These are phyloP conservation scores for Colletotrichum sp. DNA, from an alignment of 2,329 filamentous ascomycete genomes.

Conservation along the genomic window DNA sequence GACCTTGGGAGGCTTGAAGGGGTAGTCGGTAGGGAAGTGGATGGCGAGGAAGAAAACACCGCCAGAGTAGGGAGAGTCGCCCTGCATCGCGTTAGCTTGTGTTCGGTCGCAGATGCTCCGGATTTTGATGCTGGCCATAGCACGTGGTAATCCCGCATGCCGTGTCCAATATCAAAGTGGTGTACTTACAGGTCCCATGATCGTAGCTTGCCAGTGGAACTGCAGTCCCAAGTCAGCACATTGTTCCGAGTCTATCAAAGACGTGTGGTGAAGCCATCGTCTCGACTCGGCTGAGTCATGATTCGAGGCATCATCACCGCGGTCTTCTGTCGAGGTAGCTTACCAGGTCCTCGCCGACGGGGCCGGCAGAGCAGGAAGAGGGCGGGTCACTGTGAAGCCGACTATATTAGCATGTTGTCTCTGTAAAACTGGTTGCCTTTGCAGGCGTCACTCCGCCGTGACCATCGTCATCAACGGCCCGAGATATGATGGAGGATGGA, in stretches of 20 bases:
- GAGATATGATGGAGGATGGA: conserved; percentile 1
- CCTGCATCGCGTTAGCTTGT: conserved; percentile 48
- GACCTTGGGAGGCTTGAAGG: conserved; percentile 99
- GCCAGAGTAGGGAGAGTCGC: conserved; percentile 96
- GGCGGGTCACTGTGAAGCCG: conserved; percentile 79
- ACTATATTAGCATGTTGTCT: conserved; percentile 31
- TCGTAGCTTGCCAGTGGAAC: conserved; percentile 99
- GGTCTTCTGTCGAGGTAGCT: conserved; percentile 39
- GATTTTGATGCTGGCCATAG: background rate
- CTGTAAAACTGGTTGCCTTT: background rate
- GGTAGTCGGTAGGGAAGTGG: conserved; percentile 99
- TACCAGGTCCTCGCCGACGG: conserved; percentile 98
- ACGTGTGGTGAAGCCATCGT: background rate
- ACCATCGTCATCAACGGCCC: background rate
- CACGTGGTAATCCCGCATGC: background rate
- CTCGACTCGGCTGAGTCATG: conserved; percentile 26
- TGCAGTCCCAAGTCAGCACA: conserved; percentile 41
- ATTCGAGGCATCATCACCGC: conserved; percentile 5
- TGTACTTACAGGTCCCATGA: conserved; percentile 94
- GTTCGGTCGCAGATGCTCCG: background rate
- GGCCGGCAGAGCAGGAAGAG: conserved; percentile 97
- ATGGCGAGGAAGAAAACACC: conserved; percentile 99
- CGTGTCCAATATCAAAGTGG: background rate
- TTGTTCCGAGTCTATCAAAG: background rate
- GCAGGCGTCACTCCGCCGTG: background rate